Percentiles rank a stretch among this genome's conserved stretches.
Conservation (phyloP, 106 monocot genomes). For the Dactylorhiza incarnata region DNA sequence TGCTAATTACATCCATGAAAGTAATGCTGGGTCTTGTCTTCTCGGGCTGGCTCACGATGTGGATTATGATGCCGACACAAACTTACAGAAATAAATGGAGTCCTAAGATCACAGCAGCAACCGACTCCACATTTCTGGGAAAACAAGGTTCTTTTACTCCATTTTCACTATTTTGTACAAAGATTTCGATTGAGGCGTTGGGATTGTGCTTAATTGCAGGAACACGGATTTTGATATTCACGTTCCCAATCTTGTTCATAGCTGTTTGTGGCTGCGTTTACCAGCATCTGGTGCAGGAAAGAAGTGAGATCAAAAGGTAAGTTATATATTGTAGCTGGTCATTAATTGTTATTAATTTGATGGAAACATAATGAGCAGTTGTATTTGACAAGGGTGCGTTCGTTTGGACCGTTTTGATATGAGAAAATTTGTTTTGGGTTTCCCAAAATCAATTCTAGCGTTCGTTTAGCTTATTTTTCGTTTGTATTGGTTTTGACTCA, state of each 20-base stretch:
- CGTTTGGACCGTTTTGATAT: no score
- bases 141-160: not conserved
- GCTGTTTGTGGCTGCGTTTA: constrained; percentile 57
- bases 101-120: not conserved
- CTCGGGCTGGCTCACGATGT: constrained; percentile 1
- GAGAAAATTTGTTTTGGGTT: no score
- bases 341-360: no score
- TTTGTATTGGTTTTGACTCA: no score
- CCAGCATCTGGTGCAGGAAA: constrained; percentile 31
- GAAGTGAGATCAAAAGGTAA: constrained; percentile 3
- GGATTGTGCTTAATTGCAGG: constrained; percentile 24
- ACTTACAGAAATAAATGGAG: not conserved
- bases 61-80: not conserved
- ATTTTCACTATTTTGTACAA: not conserved
- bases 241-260: constrained; percentile 62
- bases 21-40: not conserved
- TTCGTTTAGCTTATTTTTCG: no score
- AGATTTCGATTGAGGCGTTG: not conserved
- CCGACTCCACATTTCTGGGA: not conserved
- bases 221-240: constrained; percentile 31
- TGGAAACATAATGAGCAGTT: no score
- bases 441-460: no score
- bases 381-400: no score
- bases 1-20: not conserved
- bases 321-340: no score